These are phyloP conservation scores for Vaccinium darrowii DNA, from an alignment of 148 eudicot genomes.

Conservation along the genomic window DNA sequence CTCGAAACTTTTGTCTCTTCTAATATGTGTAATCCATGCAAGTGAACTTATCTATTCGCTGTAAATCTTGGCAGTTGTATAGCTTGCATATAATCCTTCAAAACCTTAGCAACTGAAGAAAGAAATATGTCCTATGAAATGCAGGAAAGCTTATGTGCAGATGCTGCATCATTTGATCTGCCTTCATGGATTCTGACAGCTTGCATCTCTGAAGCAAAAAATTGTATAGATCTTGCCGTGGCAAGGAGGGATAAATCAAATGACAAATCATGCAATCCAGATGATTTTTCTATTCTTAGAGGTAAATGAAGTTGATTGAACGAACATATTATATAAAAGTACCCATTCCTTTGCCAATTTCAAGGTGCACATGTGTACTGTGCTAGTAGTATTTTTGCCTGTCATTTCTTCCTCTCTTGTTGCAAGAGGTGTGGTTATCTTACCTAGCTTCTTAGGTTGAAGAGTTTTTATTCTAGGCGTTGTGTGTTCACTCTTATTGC, in stretches of 20 bases:
- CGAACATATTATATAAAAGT: not conserved
- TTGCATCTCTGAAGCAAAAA: conserved; percentile 91
- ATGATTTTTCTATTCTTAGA: conserved; percentile 93
- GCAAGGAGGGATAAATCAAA: conserved; percentile 70
- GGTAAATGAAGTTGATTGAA: conserved; percentile 43
- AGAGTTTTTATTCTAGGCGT: not conserved
- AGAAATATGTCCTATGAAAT: conserved; percentile 11
- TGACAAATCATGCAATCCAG: conserved; percentile 79
- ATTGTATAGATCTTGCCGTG: conserved; percentile 72
- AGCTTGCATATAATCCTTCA: not conserved
- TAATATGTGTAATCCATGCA: not conserved
- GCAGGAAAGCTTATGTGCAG: conserved; percentile 94
- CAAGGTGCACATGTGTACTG: not conserved
- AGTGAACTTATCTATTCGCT: not conserved
- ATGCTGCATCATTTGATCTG: conserved; percentile 96
- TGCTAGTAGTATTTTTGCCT: not conserved
- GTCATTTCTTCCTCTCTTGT: not conserved
- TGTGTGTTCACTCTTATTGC: not conserved
- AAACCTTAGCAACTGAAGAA: not conserved
- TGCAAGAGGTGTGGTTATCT: not conserved
- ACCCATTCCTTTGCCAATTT: not conserved
- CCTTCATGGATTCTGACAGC: conserved; percentile 70
- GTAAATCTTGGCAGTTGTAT: not conserved
- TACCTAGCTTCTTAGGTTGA: not conserved
- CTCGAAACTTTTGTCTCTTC: not conserved